phyloP scores from a whole-genome alignment of 108 stramenopile species.

The Ochromonas danica region DNA sequence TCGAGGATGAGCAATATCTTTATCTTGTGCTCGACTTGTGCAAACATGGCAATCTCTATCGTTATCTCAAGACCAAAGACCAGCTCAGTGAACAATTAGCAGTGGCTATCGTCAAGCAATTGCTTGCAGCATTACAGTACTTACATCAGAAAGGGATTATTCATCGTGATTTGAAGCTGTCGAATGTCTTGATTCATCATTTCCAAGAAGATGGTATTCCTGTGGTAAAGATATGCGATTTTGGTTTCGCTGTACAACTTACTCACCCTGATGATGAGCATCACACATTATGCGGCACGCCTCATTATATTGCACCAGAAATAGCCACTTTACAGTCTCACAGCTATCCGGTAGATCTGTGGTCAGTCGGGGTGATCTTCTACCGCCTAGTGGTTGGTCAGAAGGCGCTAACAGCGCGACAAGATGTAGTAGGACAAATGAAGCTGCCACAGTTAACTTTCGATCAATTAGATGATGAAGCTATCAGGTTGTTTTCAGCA shows the following conservation, averaged over 20 bases:
- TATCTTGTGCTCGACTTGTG: slow-evolving; percentile 58
- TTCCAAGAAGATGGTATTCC: not conserved
- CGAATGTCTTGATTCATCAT: slow-evolving; percentile 54
- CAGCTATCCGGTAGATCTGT: slow-evolving; percentile 50
- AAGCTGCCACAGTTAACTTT: not conserved
- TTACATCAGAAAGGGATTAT: slow-evolving; percentile 56
- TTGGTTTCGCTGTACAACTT: slow-evolving; percentile 41
- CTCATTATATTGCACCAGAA: slow-evolving; percentile 53
- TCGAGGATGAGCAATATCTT: slow-evolving; percentile 47
- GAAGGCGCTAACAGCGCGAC: not conserved
- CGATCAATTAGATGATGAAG: not conserved
- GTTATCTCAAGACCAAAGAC: slow-evolving; percentile 22
- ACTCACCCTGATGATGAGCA: slow-evolving; percentile 41
- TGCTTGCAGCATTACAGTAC: slow-evolving; percentile 52
- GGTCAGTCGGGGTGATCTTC: slow-evolving; percentile 54
- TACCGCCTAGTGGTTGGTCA: slow-evolving; percentile 54
- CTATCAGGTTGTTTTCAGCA: not conserved
- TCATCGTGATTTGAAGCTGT: slow-evolving; percentile 64
- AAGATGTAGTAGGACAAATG: not conserved
- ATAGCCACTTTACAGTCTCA: slow-evolving; percentile 40
- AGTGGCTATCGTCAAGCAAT: slow-evolving; percentile 43
- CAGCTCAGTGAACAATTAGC: slow-evolving; percentile 45
- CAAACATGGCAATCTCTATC: slow-evolving; percentile 50
- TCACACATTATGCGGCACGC: slow-evolving; percentile 42
- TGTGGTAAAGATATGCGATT: slow-evolving; percentile 39